Percentiles rank a stretch among this genome's conserved stretches.
Evolutionary conservation across 768 basidiomycete species (phyloP).

Genomic region (Phallus indusiatus): DNA sequence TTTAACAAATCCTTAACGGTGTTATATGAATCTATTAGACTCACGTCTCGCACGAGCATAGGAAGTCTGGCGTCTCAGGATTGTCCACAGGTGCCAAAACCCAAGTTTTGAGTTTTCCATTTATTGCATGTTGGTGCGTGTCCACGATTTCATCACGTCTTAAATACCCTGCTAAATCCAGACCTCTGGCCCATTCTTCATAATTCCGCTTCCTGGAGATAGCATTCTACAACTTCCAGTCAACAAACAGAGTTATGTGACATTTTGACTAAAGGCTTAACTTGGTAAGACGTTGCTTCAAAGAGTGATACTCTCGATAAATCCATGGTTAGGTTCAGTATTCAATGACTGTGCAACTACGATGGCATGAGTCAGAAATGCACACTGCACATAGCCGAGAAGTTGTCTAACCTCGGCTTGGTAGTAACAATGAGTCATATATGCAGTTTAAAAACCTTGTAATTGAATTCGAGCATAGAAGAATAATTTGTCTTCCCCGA

Average conservation of each 20-base stretch:
- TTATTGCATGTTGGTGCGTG: conserved; percentile 30
- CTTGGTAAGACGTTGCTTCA: background rate
- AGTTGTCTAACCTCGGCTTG: too few relatives aligned
- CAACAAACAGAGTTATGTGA: background rate
- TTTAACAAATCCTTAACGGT: background rate
- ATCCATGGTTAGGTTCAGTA: background rate
- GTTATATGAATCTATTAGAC: conserved; percentile 8
- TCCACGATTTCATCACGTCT: conserved; percentile 32
- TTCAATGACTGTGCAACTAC: too few relatives aligned
- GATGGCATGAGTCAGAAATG: too few relatives aligned
- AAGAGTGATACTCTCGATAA: background rate
- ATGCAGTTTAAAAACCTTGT: too few relatives aligned
- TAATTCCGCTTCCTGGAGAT: conserved; percentile 25
- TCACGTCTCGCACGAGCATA: conserved; percentile 57
- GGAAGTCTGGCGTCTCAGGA: conserved; percentile 42
- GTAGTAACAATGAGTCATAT: too few relatives aligned
- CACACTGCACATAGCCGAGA: too few relatives aligned
- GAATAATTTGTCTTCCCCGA: too few relatives aligned
- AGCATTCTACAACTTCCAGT: background rate
- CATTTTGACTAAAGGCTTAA: background rate
- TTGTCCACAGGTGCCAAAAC: conserved; percentile 45
- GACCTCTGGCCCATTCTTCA: conserved; percentile 34
- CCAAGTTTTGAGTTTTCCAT: conserved; percentile 45
- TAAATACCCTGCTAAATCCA: conserved; percentile 38
- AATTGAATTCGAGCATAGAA: too few relatives aligned